Base-by-base conservation (phyloP, 306 rosid species). In the Castanea sativa region DNA sequence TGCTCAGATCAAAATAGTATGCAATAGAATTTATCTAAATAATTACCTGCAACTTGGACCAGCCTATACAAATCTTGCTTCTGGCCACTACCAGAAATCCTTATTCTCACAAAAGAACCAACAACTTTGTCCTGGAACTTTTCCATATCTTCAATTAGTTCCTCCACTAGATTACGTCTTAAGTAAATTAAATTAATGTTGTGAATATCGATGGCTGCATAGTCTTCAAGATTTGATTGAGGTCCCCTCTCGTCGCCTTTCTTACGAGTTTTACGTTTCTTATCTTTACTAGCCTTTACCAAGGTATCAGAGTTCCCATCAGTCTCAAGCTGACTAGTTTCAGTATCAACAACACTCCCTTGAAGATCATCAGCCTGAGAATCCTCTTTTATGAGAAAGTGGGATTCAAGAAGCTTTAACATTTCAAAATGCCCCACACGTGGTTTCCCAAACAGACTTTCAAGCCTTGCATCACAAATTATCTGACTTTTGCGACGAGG, bases 391-490 rank as follows among this genome's bases (percentile, higher is more conserved):
- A 93, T 30, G 76, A 93, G 88, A 87, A 96, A 96, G 81, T 96
- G 99, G 79, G 99, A 90, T 78, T 96, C 99, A 71, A 96, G 96
- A 79, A 96, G 97, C 90, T 93, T 96, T 78, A 96, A 88, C 99
- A 92, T 96, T 88, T 96, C 99, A 84, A 96, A 96, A 90, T 96
- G 99, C 45, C 99, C 99, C 83, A 96, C 99, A 60, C 97, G 95
- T 59, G 97, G 97, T 83, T 96, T 96, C 53, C 99, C 98, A 88
- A 96, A 96, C 78, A 96, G 78, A 88, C 78, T 92, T 80, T 96
- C 91, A 85, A 96, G 91, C 86, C 98, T 93, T 55, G 76, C 81
- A 82, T 96, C 98, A 87, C 98, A 96, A 65, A 96, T 83, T 59
- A 96, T 93, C 77, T 96, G 98, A 83, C 99, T 93, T 87, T 93